A percentile compares a stretch with the other conserved stretches of the same genome.
phyloP scores from a whole-genome alignment of 768 basidiomycete genomes.

The Lepiota brunneoincarnata region DNA sequence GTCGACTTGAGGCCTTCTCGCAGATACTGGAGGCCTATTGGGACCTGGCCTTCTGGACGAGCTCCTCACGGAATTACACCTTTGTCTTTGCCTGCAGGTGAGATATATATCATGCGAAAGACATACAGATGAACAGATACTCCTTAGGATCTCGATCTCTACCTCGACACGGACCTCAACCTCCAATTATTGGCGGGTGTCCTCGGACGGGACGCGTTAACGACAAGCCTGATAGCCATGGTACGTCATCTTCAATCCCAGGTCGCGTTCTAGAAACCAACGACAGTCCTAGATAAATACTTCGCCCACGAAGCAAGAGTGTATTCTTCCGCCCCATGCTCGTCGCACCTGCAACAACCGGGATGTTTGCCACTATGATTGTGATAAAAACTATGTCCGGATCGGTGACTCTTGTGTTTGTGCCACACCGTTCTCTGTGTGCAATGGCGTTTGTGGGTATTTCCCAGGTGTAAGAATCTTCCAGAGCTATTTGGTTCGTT shows the following conservation, averaged over 20 bases:
- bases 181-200: slow-evolving; percentile 23
- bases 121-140: not conserved
- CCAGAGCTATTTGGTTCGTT: not conserved
- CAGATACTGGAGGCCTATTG: slow-evolving; percentile 20
- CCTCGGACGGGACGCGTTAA: slow-evolving; percentile 23
- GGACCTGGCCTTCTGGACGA: slow-evolving; percentile 20
- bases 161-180: slow-evolving; percentile 26
- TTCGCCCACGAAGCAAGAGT: slow-evolving; percentile 27
- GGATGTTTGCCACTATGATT: slow-evolving; percentile 35
- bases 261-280: not conserved
- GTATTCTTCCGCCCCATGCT: slow-evolving; percentile 30
- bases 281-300: slow-evolving; percentile 23
- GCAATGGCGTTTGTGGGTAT: slow-evolving; percentile 38
- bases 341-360: slow-evolving; percentile 25
- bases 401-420: slow-evolving; percentile 35
- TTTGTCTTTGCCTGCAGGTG: slow-evolving; percentile 42
- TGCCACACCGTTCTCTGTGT: slow-evolving; percentile 28
- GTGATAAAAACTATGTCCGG: slow-evolving; percentile 25
- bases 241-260: slow-evolving; percentile 14
- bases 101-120: slow-evolving; percentile 2
- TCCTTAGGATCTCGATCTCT: slow-evolving; percentile 30
- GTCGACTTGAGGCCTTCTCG: slow-evolving; percentile 22
- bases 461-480: slow-evolving; percentile 27
- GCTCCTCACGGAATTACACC: slow-evolving; percentile 21
- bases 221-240: slow-evolving; percentile 21